These are phyloP conservation scores for Huntiella moniliformis DNA, from an alignment of 2,329 filamentous ascomycete species.

Conservation along the genomic window DNA sequence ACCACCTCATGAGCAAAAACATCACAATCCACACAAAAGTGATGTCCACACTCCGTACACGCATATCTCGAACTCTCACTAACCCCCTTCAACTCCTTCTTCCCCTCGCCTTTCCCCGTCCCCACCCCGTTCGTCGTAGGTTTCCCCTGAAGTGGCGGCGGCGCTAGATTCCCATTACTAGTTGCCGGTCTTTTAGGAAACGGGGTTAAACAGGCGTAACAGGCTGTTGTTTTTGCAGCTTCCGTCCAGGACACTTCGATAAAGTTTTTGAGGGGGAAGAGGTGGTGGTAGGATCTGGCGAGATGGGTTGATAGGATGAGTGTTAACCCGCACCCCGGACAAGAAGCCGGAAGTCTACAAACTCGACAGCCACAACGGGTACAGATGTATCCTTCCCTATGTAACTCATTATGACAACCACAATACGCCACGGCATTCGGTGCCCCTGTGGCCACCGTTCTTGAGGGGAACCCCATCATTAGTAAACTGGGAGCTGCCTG, in stretches of 20 bases:
- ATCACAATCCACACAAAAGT: conserved; percentile 98
- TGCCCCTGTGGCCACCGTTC: conserved; percentile 47
- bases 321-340: conserved; percentile 76
- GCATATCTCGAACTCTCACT: conserved; percentile 79
- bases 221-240: conserved; percentile 43
- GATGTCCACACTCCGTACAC: conserved; percentile 67
- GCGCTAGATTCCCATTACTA: conserved; percentile 1
- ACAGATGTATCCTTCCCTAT: conserved; percentile 73
- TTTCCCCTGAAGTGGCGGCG: neutral
- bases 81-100: conserved; percentile 36
- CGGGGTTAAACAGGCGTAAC: conserved; percentile 55
- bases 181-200: conserved; percentile 40
- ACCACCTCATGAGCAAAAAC: conserved; percentile 85
- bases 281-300: conserved; percentile 79
- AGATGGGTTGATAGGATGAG: conserved; percentile 88
- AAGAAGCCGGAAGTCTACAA: conserved; percentile 76
- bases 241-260: conserved; percentile 68
- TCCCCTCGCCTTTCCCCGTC: neutral
- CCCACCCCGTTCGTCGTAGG: conserved; percentile 1
- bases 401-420: conserved; percentile 73
- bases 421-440: conserved; percentile 53
- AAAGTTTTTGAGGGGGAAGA: conserved; percentile 85
- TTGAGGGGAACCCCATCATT: conserved; percentile 96
- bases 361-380: conserved; percentile 78
- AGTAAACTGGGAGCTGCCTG: conserved; percentile 48